These are phyloP conservation scores for Sinapis alba DNA, from an alignment of 441 rosid species.

Conservation along the genomic window DNA sequence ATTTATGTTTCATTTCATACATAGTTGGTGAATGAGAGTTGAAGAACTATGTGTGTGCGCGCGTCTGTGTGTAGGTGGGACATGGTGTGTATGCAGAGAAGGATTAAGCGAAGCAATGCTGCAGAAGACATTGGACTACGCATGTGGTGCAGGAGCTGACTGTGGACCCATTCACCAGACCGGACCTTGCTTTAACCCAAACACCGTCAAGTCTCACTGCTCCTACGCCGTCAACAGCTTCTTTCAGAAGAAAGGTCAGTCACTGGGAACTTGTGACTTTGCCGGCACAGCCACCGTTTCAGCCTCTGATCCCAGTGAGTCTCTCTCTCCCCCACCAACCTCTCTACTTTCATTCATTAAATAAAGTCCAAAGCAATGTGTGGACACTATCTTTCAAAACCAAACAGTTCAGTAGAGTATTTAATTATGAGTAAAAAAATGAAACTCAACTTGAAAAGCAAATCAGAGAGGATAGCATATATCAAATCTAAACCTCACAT, in stretches of 20 bases:
- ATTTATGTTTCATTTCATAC: slow-evolving; percentile 8
- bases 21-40: not conserved
- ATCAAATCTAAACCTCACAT: slow-evolving; percentile 23
- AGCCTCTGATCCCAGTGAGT: slow-evolving; percentile 77
- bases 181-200: slow-evolving; percentile 64
- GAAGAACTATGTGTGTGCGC: slow-evolving; percentile 15
- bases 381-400: slow-evolving; percentile 9
- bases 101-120: slow-evolving; percentile 51
- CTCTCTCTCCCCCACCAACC: not conserved
- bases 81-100: slow-evolving; percentile 88
- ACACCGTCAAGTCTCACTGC: slow-evolving; percentile 67
- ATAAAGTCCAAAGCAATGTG: not conserved
- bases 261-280: slow-evolving; percentile 64
- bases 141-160: slow-evolving; percentile 80
- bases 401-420: slow-evolving; percentile 1
- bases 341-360: not conserved
- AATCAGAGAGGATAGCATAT: slow-evolving; percentile 16
- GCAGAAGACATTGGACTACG: slow-evolving; percentile 78
- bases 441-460: slow-evolving; percentile 25
- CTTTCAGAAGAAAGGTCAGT: slow-evolving; percentile 65
- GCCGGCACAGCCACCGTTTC: slow-evolving; percentile 57
- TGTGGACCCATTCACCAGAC: slow-evolving; percentile 55
- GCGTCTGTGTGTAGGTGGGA: slow-evolving; percentile 46
- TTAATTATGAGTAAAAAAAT: not conserved
- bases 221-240: slow-evolving; percentile 71